Conservation (phyloP, 225 moss, liverwort and hornwort species). For the Bryum argenteum region DNA sequence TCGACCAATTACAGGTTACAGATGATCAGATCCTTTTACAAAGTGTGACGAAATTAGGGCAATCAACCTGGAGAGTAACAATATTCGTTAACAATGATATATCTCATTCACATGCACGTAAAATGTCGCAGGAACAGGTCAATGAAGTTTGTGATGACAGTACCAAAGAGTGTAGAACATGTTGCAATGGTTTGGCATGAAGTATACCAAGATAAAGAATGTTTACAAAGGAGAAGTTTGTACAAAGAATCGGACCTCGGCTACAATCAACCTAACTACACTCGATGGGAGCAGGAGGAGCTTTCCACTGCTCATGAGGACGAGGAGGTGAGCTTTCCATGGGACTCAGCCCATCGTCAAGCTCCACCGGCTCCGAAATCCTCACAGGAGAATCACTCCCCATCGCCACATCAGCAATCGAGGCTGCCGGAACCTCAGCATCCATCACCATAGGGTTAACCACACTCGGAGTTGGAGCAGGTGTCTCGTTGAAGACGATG, state of each 20-base stretch:
- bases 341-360: neutral
- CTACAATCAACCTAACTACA: conserved; percentile 13
- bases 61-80: too few relatives aligned
- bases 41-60: too few relatives aligned
- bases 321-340: conserved; percentile 22
- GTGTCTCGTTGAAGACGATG: conserved; percentile 53
- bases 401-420: neutral
- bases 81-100: too few relatives aligned
- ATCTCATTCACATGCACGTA: too few relatives aligned
- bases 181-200: too few relatives aligned
- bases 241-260: neutral
- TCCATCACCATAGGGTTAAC: conserved; percentile 10
- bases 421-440: neutral
- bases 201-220: neutral
- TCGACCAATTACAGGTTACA: too few relatives aligned
- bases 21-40: too few relatives aligned
- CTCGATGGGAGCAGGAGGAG: neutral
- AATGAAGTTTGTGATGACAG: too few relatives aligned
- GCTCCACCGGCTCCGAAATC: neutral
- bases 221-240: neutral
- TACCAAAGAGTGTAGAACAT: too few relatives aligned
- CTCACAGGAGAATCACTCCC: neutral
- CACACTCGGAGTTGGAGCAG: conserved; percentile 4
- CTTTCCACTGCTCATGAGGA: conserved; percentile 23
- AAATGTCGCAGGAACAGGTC: too few relatives aligned